These are phyloP conservation scores for Cercospora sp. DNA, from an alignment of 2,329 filamentous ascomycete genomes.

Conservation along the genomic window DNA sequence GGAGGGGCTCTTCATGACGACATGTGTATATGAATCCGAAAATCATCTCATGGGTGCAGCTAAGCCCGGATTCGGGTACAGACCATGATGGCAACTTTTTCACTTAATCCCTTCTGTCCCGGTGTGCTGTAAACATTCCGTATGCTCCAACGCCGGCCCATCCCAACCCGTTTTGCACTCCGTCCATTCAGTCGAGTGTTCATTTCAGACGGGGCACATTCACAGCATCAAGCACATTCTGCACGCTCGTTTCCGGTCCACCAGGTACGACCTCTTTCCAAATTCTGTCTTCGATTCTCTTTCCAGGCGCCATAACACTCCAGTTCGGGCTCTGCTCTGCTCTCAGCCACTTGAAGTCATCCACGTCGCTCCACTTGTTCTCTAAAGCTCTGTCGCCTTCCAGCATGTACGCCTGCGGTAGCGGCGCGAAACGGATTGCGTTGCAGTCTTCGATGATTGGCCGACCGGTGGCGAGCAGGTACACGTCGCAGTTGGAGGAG, in stretches of 20 bases:
- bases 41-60: background rate
- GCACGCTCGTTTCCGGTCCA: conserved; percentile 60
- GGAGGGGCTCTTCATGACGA: background rate
- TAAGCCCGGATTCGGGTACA: background rate
- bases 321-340: conserved; percentile 85
- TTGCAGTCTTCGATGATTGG: conserved; percentile 93
- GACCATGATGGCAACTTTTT: background rate
- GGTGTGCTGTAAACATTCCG: background rate
- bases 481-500: conserved; percentile 76
- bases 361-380: conserved; percentile 85
- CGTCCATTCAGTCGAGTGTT: background rate
- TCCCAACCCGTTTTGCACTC: background rate
- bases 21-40: background rate
- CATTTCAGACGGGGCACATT: conserved; percentile 3
- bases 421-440: conserved; percentile 73
- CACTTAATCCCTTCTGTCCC: background rate
- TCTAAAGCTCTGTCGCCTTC: conserved; percentile 34
- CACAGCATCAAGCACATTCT: conserved; percentile 61
- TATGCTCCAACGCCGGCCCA: background rate
- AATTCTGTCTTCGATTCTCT: conserved; percentile 41
- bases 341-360: conserved; percentile 98
- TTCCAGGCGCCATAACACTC: conserved; percentile 64
- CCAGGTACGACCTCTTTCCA: conserved; percentile 71
- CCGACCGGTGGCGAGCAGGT: conserved; percentile 76
- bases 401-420: conserved; percentile 61